phyloP scores from a whole-genome alignment of 805 yeast species.

The Saturnispora saitoi region DNA sequence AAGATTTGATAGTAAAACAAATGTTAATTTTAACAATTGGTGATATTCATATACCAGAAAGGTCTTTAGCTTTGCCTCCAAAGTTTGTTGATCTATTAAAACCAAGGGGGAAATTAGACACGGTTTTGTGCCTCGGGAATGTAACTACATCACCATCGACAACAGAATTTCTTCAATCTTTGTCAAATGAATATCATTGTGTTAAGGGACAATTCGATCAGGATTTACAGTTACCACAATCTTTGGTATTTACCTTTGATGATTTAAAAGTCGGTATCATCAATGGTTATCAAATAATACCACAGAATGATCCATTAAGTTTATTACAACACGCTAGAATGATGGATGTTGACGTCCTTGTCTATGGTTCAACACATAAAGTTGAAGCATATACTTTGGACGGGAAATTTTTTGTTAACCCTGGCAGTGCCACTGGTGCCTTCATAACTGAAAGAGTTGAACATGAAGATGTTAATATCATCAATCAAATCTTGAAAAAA shows the following conservation, averaged over 20 bases:
- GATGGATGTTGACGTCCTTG: constrained; percentile 80
- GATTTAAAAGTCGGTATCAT: constrained; percentile 74
- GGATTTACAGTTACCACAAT: constrained; percentile 45
- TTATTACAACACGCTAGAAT: constrained; percentile 77
- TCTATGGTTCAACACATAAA: constrained; percentile 90
- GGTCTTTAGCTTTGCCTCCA: constrained; percentile 55
- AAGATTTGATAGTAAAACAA: too few species aligned
- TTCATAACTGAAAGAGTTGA: constrained; percentile 56
- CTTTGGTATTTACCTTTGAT: constrained; percentile 59
- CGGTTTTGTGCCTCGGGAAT: constrained; percentile 81
- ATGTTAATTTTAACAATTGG: constrained; percentile 81
- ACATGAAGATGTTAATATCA: constrained; percentile 39
- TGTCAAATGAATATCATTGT: constrained; percentile 64
- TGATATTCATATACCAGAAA: constrained; percentile 82
- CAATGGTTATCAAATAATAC: constrained; percentile 76
- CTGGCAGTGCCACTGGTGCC: constrained; percentile 97
- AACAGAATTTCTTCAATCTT: constrained; percentile 49
- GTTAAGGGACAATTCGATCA: constrained; percentile 82
- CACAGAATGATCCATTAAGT: constrained; percentile 80
- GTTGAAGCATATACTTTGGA: constrained; percentile 91
- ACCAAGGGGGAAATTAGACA: constrained; percentile 73
- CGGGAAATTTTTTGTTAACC: constrained; percentile 89
- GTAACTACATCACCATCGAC: constrained; percentile 61
- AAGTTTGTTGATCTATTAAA: constrained; percentile 68
- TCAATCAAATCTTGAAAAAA: constrained; percentile 24